Conservation (phyloP, 2,329 filamentous ascomycete species). For the Orbilia brochopaga region DNA sequence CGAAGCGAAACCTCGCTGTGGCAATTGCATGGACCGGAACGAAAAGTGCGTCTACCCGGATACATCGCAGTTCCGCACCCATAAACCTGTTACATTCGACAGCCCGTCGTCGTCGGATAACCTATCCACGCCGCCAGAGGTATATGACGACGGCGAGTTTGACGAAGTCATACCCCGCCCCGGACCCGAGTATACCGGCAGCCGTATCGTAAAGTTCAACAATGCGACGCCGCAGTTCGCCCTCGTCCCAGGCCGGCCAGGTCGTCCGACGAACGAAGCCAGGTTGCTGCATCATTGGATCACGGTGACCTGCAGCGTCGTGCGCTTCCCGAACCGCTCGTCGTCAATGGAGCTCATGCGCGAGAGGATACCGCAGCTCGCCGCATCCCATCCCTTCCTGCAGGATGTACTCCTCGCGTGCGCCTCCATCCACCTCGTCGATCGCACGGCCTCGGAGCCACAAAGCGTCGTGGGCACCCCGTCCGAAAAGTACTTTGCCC, state of each 20-base stretch:
- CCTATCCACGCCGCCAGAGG: constrained; percentile 29
- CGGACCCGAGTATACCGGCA: constrained; percentile 20
- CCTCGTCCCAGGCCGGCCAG: constrained; percentile 38
- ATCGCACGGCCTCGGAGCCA: constrained; percentile 27
- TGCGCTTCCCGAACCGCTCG: constrained; percentile 36
- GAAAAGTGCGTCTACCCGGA: constrained; percentile 44
- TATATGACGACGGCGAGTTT: constrained; percentile 46
- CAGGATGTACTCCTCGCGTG: constrained; percentile 43
- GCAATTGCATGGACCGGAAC: constrained; percentile 44
- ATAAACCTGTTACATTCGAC: constrained; percentile 29
- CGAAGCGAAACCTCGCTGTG: constrained; percentile 45
- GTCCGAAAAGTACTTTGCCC: constrained; percentile 36
- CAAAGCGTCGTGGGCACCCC: constrained; percentile 27
- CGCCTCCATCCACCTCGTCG: constrained; percentile 37
- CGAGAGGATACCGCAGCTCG: constrained; percentile 42
- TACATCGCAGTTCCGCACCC: constrained; percentile 19
- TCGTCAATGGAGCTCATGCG: constrained; percentile 38
- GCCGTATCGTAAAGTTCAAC: constrained; percentile 26
- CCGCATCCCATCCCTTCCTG: constrained; percentile 28
- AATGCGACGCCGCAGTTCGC: constrained; percentile 26
- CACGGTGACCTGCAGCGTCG: constrained; percentile 38
- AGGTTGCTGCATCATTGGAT: constrained; percentile 46
- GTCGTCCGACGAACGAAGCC: constrained; percentile 43
- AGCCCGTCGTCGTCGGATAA: not conserved
- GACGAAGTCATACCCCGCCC: constrained; percentile 40